Conservation (phyloP, 2,329 filamentous ascomycete genomes). For the Colletotrichum agaves region DNA sequence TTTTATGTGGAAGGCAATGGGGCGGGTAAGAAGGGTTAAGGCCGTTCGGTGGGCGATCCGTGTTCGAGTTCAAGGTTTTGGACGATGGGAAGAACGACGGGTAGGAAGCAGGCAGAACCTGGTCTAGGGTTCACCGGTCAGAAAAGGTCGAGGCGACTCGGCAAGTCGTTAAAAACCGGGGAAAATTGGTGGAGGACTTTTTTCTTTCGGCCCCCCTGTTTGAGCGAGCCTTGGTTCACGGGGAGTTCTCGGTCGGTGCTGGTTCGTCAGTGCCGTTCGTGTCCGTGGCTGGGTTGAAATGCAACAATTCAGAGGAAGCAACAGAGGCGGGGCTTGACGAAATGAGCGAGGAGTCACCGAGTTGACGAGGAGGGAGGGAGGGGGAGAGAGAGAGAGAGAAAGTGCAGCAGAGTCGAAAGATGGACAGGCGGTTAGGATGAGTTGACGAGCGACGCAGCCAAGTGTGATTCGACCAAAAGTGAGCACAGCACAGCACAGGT, state of each 20-base stretch:
- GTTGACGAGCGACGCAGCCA: conserved; percentile 27
- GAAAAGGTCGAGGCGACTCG: conserved; percentile 21
- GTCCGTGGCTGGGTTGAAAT: conserved; percentile 1
- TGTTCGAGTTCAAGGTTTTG: conserved; percentile 22
- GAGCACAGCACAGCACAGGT: too few relatives aligned
- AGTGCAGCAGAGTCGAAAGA: conserved; percentile 17
- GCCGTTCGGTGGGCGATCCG: conserved; percentile 18
- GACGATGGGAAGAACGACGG: conserved; percentile 31
- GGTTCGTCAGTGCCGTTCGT: conserved; percentile 2
- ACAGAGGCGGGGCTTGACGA: not conserved
- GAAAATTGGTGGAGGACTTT: conserved; percentile 6
- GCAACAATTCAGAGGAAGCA: not conserved
- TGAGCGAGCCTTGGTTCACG: conserved; percentile 2
- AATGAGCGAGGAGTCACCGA: not conserved
- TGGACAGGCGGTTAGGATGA: conserved; percentile 24
- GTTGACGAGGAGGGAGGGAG: not conserved
- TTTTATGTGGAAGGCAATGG: not conserved
- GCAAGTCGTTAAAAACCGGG: conserved; percentile 28
- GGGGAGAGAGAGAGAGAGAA: too few relatives aligned
- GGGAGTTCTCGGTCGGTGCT: not conserved
- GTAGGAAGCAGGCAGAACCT: conserved; percentile 31
- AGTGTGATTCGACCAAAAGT: conserved; percentile 19
- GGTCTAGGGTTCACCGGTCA: conserved; percentile 35
- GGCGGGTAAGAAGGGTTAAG: conserved; percentile 14
- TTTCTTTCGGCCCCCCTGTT: conserved; percentile 1